These are phyloP conservation scores for Metschnikowia cubensis DNA, from an alignment of 805 yeast genomes.

Conservation along the genomic window DNA sequence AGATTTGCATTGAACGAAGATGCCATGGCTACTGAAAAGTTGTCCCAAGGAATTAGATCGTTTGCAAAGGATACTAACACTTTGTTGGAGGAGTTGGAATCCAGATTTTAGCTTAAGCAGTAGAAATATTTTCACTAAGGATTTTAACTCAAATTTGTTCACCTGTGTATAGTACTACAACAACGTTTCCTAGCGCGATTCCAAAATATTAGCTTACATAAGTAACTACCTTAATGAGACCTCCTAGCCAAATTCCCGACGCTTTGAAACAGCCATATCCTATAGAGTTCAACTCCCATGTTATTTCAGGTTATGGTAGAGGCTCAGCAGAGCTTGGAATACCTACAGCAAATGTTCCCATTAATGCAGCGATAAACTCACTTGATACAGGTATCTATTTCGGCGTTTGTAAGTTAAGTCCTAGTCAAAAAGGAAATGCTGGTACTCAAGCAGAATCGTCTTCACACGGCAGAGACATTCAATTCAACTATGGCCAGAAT, in stretches of 20 bases:
- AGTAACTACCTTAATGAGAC: constrained; percentile 29
- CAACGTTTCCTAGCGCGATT: neutral
- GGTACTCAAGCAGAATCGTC: constrained; percentile 9
- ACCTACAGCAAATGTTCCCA: constrained; percentile 90
- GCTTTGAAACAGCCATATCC: constrained; percentile 49
- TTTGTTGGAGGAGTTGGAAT: constrained; percentile 61
- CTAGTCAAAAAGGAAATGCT: constrained; percentile 13
- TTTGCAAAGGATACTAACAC: constrained; percentile 92
- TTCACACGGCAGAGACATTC: constrained; percentile 24
- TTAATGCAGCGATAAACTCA: constrained; percentile 41
- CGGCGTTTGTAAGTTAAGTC: constrained; percentile 57
- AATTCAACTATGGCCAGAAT: constrained; percentile 57
- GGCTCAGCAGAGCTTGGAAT: constrained; percentile 92
- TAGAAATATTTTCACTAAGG: neutral
- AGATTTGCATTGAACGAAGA: constrained; percentile 91
- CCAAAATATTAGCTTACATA: no score
- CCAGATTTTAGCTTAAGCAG: constrained; percentile 39
- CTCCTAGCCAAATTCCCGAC: constrained; percentile 43
- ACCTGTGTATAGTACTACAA: neutral
- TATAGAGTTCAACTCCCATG: constrained; percentile 39
- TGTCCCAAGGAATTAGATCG: constrained; percentile 95
- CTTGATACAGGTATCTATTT: constrained; percentile 82
- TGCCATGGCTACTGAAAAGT: constrained; percentile 97
- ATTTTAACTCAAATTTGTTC: neutral
- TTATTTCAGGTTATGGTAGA: constrained; percentile 87